Evolutionary conservation across 2,329 filamentous ascomycete genomes (phyloP).

Genomic region (Penicillium sp.): DNA sequence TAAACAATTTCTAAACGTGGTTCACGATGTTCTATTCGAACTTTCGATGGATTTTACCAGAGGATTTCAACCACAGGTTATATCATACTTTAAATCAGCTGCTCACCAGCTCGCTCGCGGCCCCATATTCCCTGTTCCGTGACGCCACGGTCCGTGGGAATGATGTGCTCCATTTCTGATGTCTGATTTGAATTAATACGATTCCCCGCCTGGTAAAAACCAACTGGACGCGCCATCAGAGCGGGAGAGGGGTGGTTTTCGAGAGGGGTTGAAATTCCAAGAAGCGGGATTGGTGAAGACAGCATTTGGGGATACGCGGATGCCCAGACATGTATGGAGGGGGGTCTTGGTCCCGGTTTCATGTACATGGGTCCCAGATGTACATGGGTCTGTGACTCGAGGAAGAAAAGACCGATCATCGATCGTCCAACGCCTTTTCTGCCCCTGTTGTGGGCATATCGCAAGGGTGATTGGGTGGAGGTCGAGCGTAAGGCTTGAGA

Average conservation of each 20-base stretch:
- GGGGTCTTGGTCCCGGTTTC: neutral
- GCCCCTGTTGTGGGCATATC: too few relatives aligned
- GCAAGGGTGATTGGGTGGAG: too few relatives aligned
- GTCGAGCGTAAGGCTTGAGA: neutral
- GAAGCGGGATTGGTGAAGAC: neutral
- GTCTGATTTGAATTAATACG: neutral
- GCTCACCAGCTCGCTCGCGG: neutral
- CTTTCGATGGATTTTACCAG: neutral
- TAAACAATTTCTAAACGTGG: neutral
- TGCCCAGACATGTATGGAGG: neutral
- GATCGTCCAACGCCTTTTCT: neutral
- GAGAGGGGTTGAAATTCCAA: neutral
- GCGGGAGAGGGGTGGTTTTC: neutral
- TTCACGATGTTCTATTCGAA: neutral
- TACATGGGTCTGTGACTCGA: neutral
- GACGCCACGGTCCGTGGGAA: slow-evolving; percentile 3
- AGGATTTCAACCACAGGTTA: neutral
- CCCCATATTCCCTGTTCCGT: neutral
- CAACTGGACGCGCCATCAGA: neutral
- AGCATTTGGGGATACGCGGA: neutral
- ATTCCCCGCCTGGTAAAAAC: neutral
- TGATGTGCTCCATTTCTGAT: slow-evolving; percentile 4
- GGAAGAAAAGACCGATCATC: neutral
- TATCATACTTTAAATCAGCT: neutral
- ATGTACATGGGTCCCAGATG: neutral